Percentiles rank a stretch among this genome's conserved stretches.
phyloP scores from a whole-genome alignment of 768 basidiomycete genomes.

The Lyophyllum atratum region DNA sequence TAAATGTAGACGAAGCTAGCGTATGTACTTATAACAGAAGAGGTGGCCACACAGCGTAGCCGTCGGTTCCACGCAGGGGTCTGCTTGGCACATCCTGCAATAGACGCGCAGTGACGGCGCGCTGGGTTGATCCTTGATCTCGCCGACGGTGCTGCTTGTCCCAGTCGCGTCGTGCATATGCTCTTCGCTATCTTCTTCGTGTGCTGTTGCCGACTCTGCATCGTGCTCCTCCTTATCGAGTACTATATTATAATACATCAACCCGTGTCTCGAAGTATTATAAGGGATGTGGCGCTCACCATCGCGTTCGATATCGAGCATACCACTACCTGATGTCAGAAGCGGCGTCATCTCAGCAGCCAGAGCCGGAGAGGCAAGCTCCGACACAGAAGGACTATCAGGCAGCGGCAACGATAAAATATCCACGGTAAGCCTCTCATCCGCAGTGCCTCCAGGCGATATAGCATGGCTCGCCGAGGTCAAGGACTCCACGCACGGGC shows the following conservation, averaged over 20 bases:
- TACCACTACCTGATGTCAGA: background rate
- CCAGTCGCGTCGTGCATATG: background rate
- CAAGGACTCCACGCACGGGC: background rate
- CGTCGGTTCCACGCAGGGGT: slow-evolving; percentile 53
- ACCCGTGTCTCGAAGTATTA: background rate
- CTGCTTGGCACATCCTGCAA: slow-evolving; percentile 50
- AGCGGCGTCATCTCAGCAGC: background rate
- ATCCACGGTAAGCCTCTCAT: background rate
- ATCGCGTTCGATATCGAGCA: background rate
- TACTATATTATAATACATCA: background rate
- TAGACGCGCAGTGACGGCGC: slow-evolving; percentile 32
- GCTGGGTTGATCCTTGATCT: background rate
- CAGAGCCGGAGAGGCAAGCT: background rate
- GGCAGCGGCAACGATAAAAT: background rate
- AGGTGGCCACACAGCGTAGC: slow-evolving; percentile 66
- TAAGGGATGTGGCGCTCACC: background rate
- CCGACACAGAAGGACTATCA: slow-evolving; percentile 1
- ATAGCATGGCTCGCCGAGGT: background rate
- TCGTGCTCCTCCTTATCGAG: background rate
- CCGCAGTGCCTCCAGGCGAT: background rate
- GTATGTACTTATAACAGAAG: slow-evolving; percentile 55
- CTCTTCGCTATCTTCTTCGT: background rate
- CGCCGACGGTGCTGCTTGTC: background rate
- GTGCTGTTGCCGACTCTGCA: background rate
- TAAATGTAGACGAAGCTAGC: background rate